Evolutionary conservation across 257 asterid genomes (phyloP).

Genomic region (Ajuga chamaepitys): DNA sequence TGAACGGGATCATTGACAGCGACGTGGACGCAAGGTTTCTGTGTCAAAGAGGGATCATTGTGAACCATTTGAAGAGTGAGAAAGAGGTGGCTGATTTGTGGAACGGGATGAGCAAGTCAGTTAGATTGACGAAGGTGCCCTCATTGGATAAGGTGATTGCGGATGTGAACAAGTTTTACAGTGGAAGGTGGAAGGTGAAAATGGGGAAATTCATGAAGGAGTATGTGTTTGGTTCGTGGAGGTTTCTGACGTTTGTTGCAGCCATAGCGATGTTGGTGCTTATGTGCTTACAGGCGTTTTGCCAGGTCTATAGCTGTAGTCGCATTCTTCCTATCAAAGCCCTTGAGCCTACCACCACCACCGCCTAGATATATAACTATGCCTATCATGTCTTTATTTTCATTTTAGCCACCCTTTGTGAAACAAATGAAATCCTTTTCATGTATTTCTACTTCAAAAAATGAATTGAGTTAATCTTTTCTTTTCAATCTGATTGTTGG

Average conservation of each 20-base stretch:
- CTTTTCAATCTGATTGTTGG: no score
- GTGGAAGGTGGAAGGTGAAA: constrained; percentile 51
- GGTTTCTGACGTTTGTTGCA: constrained; percentile 38
- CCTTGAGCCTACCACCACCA: constrained; percentile 4
- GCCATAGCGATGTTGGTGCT: constrained; percentile 37
- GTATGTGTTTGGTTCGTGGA: constrained; percentile 63
- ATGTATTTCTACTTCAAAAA: no score
- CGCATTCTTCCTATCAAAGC: constrained; percentile 17
- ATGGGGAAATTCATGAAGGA: constrained; percentile 32
- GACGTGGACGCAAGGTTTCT: constrained; percentile 44
- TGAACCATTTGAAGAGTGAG: constrained; percentile 64
- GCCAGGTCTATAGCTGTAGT: constrained; percentile 41
- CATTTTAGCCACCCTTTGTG: no score
- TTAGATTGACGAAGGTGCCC: constrained; percentile 60
- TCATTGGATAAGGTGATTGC: constrained; percentile 50
- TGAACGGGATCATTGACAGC: constrained; percentile 61
- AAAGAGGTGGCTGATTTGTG: constrained; percentile 56
- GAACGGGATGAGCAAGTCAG: constrained; percentile 66
- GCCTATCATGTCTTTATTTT: no score
- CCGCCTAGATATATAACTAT: neutral
- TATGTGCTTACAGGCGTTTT: constrained; percentile 50
- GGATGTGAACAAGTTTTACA: constrained; percentile 52
- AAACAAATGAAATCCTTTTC: no score
- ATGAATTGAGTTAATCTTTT: no score
- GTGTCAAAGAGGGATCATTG: constrained; percentile 44